Base-by-base conservation (phyloP, 306 rosid genomes). In the Cicer chorassanicum region DNA sequence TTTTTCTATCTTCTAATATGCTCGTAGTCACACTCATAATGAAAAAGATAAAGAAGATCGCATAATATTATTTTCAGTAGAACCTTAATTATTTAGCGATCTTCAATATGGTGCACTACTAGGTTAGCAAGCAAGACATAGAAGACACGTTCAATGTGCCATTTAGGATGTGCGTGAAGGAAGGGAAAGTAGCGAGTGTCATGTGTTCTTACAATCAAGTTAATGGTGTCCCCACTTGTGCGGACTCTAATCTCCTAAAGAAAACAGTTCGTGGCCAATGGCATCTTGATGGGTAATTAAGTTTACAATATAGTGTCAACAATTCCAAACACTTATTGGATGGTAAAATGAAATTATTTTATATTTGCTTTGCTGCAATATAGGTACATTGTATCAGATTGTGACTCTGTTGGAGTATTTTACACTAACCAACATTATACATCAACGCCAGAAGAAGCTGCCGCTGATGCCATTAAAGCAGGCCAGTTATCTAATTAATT, bases 181-280 rank as follows among this genome's bases (percentile, higher is more conserved):
- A 93, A 82, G 98, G 98, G 0, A 87, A 73, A 54, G 98, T 93
- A 55, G 97, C 98, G 0, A 93, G 97, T 65, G 96, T 93, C 0
- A 93, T 91, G 97, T 93, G 97, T 69, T 93, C 97, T 12, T 93
- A 93, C 79, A 93, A 93, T 75, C 97, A 93, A 16, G 98, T 93
- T 44, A 93, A 93, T 74, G 98, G 98, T 6, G 91, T 93, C 76
- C 98, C 97, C 53, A 93, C 98, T 4, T 93, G 98, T 56, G 97
- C 98, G 11, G 98, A 93, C 78, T 93, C 98, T 62, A 91, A 80
- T 57, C 96, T 93, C 61, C 88, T 93, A 1, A 84, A 84, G 80
- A 87, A 53, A 18, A 91, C 96, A 4, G 81, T 93, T 2, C 98
- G 97, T 45, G 83, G 79, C 1, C 84, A 80, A 43, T 93, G 98